Conservation (phyloP, 371 early-diverging fungal species). For the Vairimorpha ceranae region DNA sequence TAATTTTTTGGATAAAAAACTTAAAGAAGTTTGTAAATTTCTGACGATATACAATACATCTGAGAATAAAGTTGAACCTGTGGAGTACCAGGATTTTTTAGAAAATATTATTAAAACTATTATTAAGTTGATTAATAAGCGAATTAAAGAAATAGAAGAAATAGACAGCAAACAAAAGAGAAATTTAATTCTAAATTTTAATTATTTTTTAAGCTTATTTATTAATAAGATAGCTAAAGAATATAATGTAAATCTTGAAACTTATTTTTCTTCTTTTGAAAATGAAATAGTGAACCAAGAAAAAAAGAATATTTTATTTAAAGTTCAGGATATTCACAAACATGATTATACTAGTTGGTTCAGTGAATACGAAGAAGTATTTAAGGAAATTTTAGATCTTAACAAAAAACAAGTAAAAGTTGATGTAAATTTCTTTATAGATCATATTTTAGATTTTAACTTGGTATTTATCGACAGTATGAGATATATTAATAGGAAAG, state of each 20-base stretch:
- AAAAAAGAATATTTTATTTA: background rate
- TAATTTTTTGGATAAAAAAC: conserved; percentile 49
- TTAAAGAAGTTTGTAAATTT: conserved; percentile 32
- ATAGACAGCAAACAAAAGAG: conserved; percentile 52
- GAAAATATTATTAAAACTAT: background rate
- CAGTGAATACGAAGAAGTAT: conserved; percentile 33
- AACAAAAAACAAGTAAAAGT: background rate
- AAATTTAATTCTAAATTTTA: conserved; percentile 54
- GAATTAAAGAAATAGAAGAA: conserved; percentile 50
- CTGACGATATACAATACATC: conserved; percentile 18
- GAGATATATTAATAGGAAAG: conserved; percentile 50
- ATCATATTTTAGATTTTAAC: conserved; percentile 27
- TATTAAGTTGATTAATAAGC: conserved; percentile 37
- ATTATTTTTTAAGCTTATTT: conserved; percentile 36
- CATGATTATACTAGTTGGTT: conserved; percentile 47
- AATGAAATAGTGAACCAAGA: background rate
- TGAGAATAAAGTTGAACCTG: background rate
- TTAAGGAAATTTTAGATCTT: conserved; percentile 28
- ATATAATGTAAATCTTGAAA: conserved; percentile 22
- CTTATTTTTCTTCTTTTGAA: background rate
- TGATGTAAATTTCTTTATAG: conserved; percentile 14
- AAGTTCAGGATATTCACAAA: conserved; percentile 32
- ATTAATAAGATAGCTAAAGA: conserved; percentile 17
- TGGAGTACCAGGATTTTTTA: background rate
- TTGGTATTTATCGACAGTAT: conserved; percentile 38